phyloP scores from a whole-genome alignment of 352 stramenopile genomes.

The Globisporangium spinosum region DNA sequence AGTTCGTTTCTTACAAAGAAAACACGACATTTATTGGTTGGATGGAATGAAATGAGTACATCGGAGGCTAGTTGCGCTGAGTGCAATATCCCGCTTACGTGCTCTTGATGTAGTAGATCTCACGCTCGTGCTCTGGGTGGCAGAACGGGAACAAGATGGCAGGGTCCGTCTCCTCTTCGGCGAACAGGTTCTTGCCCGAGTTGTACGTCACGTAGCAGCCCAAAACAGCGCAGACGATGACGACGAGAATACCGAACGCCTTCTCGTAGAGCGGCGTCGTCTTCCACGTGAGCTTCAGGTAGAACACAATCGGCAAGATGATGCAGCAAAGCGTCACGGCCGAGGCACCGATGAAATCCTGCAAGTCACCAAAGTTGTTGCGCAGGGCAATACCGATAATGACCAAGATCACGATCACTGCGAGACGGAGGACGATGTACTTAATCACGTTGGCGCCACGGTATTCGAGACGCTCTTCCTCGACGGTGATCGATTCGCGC shows the following conservation, averaged over 20 bases:
- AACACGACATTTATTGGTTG: no score
- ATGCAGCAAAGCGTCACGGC: constrained; percentile 24
- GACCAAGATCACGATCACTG: constrained; percentile 20
- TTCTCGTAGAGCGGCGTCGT: no score
- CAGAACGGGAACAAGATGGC: constrained; percentile 10
- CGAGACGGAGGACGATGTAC: constrained; percentile 18
- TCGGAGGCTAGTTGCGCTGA: no score
- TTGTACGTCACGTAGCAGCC: constrained; percentile 7
- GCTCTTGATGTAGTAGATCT: no score
- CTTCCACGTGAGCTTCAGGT: no score
- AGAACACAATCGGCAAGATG: constrained; percentile 21
- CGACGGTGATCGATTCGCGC: constrained; percentile 7
- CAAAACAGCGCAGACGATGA: no score
- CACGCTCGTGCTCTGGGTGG: constrained; percentile 9
- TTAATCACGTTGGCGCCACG: constrained; percentile 15
- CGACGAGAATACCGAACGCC: no score
- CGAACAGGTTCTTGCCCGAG: constrained; percentile 11
- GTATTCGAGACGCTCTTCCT: constrained; percentile 16
- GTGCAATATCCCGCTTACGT: no score
- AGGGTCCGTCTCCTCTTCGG: not conserved
- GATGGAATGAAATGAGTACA: no score
- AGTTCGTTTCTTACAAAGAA: no score
- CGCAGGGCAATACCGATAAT: constrained; percentile 19
- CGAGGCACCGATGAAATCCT: constrained; percentile 29
- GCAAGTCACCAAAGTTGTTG: constrained; percentile 20